Base-by-base conservation (phyloP, 129 eudicot species). In the Chrysanthemum makinoi region DNA sequence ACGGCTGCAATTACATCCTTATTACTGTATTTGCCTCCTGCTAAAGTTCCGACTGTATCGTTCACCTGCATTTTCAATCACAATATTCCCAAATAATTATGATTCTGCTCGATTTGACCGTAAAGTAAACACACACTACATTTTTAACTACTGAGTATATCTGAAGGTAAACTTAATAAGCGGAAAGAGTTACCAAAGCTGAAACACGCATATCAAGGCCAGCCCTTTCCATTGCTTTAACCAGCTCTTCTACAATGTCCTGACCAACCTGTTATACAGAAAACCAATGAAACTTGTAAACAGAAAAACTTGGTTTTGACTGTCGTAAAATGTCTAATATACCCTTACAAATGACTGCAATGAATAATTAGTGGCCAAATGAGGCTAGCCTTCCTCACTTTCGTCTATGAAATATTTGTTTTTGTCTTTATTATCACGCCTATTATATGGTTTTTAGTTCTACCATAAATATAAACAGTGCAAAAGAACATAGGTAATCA, bases 1-100 rank as follows among this genome's bases (percentile, higher is more conserved):
- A 91, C 93, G n/a, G 97, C 96, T 19, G 90, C 96, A 75, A 86
- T 69, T 18, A 86, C 97, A 77, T 91, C 72, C 3, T 83, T 75
- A 78, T 84, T 75, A 71, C 55, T 50, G 80, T 85, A 90, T 75
- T 85, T 77, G 0, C 95, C 97, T 68, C 95, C 94, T 1, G 97
- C 97, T 75, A 90, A 62, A 10, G 97, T 87, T 63, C 97, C 97
- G 64, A 90, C 86, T 1, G 97, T 90, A 77, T 90, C 97, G 65
- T 90, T 90, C 57, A 90, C 95, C 97, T 90, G 82, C 69, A 76
- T 66, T n/a, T 65, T 24, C 19, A 77, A 12, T 7, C 46, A 39
- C 46, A 2, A 33, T 6, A 6, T 39, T 39, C 7, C 46, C 50
- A 70, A 3, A 8, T 15, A 69, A 15, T 12, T 35, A 61, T 2